phyloP scores from a whole-genome alignment of 2,329 filamentous ascomycete species.

The Ascochyta viciae-villosae region DNA sequence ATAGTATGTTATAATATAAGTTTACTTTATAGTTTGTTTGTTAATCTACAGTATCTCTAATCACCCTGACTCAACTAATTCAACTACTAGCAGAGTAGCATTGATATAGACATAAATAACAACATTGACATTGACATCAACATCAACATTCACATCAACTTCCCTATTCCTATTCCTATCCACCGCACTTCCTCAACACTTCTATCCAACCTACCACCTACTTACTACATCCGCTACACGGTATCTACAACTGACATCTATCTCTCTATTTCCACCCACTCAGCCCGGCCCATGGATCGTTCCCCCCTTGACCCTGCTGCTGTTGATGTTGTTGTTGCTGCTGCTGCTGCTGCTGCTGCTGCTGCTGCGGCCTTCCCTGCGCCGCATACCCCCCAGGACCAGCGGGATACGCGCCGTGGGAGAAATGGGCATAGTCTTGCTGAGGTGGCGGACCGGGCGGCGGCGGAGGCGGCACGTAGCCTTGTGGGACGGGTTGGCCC shows the following conservation, averaged over 20 bases:
- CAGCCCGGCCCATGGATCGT: constrained; percentile 74
- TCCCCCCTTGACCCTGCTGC: constrained; percentile 50
- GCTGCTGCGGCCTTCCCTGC: constrained; percentile 16
- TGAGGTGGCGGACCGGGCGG: constrained; percentile 68
- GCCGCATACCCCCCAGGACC: constrained; percentile 51
- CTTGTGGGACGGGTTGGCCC: constrained; percentile 60
- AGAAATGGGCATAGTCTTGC: constrained; percentile 56
- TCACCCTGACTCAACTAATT: no score
- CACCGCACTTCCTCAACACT: no score
- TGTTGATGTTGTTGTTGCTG: constrained; percentile 41
- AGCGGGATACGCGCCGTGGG: constrained; percentile 62
- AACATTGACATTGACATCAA: no score
- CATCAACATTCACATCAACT: no score
- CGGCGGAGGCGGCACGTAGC: constrained; percentile 72
- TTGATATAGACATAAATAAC: no score
- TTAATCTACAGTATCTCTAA: no score
- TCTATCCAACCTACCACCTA: no score
- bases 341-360: constrained; percentile 48
- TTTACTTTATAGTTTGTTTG: no score
- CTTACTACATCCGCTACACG: no score
- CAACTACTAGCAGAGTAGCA: no score
- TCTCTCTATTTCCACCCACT: constrained; percentile 72
- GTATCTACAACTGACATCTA: not conserved
- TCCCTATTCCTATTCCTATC: no score
- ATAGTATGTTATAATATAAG: no score